phyloP scores from a whole-genome alignment of 2,329 filamentous ascomycete species.

The Diaporthe sp. region DNA sequence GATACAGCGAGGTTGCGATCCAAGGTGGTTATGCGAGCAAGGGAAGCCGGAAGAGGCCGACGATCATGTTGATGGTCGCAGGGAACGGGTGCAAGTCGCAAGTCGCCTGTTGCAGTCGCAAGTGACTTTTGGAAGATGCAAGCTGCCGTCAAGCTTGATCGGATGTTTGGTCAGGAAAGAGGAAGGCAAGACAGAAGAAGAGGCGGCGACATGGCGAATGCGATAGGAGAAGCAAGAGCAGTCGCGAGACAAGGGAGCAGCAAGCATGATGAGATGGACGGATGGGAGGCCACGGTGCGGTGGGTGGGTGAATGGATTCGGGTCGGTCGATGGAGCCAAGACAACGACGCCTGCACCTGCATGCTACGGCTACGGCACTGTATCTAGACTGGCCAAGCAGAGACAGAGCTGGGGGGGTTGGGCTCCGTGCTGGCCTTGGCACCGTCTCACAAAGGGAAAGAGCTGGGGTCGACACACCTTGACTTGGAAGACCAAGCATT shows the following conservation, averaged over 20 bases:
- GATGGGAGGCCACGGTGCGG: not conserved
- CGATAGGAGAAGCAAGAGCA: constrained; percentile 29
- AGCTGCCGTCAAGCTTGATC: not conserved
- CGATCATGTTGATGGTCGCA: constrained; percentile 1
- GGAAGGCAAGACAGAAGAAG: not conserved
- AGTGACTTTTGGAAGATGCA: not conserved
- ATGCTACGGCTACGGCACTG: not conserved
- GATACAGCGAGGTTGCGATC: not conserved
- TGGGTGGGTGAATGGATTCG: not conserved
- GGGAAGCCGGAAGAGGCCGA: not conserved
- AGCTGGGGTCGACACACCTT: constrained; percentile 17
- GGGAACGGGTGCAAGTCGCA: not conserved
- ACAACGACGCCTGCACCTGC: constrained; percentile 3
- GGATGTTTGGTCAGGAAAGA: not conserved
- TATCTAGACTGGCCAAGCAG: not conserved
- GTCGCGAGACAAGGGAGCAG: constrained; percentile 24
- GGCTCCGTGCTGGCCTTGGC: constrained; percentile 29
- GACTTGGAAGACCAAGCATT: constrained; percentile 4
- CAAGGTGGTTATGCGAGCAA: not conserved
- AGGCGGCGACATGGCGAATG: not conserved
- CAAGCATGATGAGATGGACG: constrained; percentile 19
- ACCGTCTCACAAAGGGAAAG: constrained; percentile 34
- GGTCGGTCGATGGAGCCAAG: constrained; percentile 21
- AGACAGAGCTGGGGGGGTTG: not conserved
- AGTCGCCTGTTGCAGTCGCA: not conserved